Conservation (phyloP, 2,329 filamentous ascomycete genomes). For the Colletotrichum musicola region DNA sequence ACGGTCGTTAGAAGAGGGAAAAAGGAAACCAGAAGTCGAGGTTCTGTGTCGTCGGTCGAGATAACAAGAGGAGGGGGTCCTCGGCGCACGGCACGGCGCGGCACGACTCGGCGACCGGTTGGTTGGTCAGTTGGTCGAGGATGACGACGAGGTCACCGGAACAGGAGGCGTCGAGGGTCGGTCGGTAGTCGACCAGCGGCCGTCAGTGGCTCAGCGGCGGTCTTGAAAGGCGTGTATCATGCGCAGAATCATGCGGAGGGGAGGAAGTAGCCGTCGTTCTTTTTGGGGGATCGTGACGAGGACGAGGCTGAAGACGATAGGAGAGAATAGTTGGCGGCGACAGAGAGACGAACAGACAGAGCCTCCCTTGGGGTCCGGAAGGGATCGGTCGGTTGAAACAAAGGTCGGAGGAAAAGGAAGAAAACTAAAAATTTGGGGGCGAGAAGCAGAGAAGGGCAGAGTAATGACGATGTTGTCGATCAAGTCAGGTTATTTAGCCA, state of each 20-base stretch:
- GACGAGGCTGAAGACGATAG: constrained; percentile 13
- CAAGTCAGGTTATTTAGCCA: constrained; percentile 10
- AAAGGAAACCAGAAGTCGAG: constrained; percentile 11
- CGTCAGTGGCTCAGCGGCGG: constrained; percentile 36
- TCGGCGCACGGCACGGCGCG: constrained; percentile 3
- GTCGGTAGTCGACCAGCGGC: constrained; percentile 25
- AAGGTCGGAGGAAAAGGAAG: background rate
- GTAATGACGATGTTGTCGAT: constrained; percentile 20
- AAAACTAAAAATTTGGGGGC: constrained; percentile 9
- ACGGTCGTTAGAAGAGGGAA: constrained; percentile 18
- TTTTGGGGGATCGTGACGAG: background rate
- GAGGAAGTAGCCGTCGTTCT: background rate
- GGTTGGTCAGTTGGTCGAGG: constrained; percentile 2
- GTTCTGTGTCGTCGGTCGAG: constrained; percentile 10
- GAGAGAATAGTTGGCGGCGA: background rate
- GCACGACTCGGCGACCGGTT: constrained; percentile 4
- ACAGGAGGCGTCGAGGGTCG: background rate
- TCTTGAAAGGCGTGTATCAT: constrained; percentile 23
- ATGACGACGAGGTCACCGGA: constrained; percentile 6
- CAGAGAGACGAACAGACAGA: constrained; percentile 8
- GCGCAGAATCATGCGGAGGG: constrained; percentile 33
- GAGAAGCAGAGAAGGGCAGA: constrained; percentile 1
- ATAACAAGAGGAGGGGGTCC: background rate
- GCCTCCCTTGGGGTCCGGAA: constrained; percentile 5
- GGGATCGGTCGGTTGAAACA: constrained; percentile 4